Percentiles rank a stretch among this genome's conserved stretches.
Evolutionary conservation across 495 filamentous ascomycete species (phyloP).

Genomic region (Penicillium angulare): DNA sequence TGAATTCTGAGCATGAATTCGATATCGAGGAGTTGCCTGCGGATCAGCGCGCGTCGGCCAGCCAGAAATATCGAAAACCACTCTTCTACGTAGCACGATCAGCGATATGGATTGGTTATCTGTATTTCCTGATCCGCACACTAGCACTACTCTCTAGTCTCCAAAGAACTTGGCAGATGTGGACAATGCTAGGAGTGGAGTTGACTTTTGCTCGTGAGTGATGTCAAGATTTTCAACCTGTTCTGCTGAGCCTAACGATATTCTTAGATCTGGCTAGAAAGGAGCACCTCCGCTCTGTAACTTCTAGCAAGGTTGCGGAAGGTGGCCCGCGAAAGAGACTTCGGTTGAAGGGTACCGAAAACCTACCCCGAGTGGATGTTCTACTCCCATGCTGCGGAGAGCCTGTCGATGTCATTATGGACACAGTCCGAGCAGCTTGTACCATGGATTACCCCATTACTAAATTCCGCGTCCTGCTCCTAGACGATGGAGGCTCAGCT

Average conservation of each 20-base stretch:
- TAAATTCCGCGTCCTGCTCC: slow-evolving; percentile 45
- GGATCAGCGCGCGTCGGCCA: slow-evolving; percentile 11
- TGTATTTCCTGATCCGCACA: slow-evolving; percentile 25
- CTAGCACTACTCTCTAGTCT: slow-evolving; percentile 8
- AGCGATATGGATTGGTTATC: slow-evolving; percentile 21
- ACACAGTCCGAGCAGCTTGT: slow-evolving; percentile 50
- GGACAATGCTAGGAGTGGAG: slow-evolving; percentile 30
- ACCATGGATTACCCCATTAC: slow-evolving; percentile 47
- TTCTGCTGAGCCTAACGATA: neutral
- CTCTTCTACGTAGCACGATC: slow-evolving; percentile 21
- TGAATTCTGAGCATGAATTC: slow-evolving; percentile 4
- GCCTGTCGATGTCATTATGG: slow-evolving; percentile 47
- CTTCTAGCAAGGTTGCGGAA: slow-evolving; percentile 10
- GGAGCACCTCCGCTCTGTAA: slow-evolving; percentile 26
- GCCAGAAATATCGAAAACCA: slow-evolving; percentile 19
- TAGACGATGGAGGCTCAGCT: slow-evolving; percentile 48
- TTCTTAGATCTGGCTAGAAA: slow-evolving; percentile 21
- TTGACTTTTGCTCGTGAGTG: slow-evolving; percentile 27
- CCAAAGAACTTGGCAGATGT: slow-evolving; percentile 27
- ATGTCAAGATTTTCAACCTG: neutral
- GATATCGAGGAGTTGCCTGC: slow-evolving; percentile 27
- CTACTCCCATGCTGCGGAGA: slow-evolving; percentile 52
- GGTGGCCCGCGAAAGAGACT: slow-evolving; percentile 18
- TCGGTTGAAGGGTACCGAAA: slow-evolving; percentile 17
- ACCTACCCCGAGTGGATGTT: slow-evolving; percentile 45